Percentiles rank a stretch among this genome's conserved stretches.
Conservation (phyloP, 2,329 filamentous ascomycete genomes). For the Fusarium tricinctum region DNA sequence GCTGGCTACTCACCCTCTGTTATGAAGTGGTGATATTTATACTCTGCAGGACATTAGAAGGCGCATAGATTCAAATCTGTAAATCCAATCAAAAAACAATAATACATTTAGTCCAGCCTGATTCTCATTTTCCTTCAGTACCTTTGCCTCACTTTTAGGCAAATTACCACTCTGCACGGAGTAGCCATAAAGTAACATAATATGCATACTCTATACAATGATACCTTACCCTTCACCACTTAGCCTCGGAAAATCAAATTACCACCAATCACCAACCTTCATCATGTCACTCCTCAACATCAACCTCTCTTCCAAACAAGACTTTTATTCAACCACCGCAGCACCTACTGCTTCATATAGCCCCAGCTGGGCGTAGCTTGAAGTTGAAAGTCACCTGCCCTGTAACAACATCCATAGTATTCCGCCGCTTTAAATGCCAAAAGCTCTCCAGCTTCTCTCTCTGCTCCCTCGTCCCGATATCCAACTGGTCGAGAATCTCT, state of each 20-base stretch:
- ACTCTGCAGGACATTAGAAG: neutral
- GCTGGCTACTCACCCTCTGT: neutral
- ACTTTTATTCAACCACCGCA: neutral
- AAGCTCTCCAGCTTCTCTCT: slow-evolving; percentile 52
- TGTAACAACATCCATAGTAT: slow-evolving; percentile 57
- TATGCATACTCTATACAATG: neutral
- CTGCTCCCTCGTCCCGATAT: slow-evolving; percentile 54
- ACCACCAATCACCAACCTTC: slow-evolving; percentile 21
- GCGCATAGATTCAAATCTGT: no score
- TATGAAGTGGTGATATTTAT: neutral
- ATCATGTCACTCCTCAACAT: neutral
- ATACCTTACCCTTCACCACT: slow-evolving; percentile 4
- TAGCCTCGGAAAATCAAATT: slow-evolving; percentile 6
- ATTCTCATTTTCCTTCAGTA: neutral
- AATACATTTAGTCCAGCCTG: no score
- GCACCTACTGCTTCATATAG: neutral
- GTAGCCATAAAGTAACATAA: neutral
- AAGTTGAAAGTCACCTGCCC: slow-evolving; percentile 48
- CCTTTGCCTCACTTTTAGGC: slow-evolving; percentile 15
- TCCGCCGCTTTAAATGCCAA: slow-evolving; percentile 53
- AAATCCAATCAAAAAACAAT: no score
- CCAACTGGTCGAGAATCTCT: slow-evolving; percentile 61
- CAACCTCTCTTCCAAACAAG: neutral
- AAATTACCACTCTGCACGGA: slow-evolving; percentile 13
- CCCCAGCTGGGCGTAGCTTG: slow-evolving; percentile 8